A percentile compares a stretch with the other conserved stretches of the same genome.
phyloP scores from a whole-genome alignment of 2,329 filamentous ascomycete species.

The Parafenestella ontariensis region DNA sequence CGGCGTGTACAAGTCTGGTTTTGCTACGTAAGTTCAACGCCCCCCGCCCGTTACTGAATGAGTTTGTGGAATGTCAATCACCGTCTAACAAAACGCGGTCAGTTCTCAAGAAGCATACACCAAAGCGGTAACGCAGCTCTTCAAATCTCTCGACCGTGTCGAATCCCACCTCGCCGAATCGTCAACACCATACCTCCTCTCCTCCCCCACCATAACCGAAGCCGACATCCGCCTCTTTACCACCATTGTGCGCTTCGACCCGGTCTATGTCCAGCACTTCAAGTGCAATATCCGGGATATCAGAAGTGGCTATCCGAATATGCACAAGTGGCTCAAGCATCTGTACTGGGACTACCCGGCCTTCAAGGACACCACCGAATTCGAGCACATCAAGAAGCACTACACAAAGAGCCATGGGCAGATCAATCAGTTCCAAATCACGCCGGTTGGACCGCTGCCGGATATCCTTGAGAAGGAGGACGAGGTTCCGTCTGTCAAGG shows the following conservation, averaged over 20 bases:
- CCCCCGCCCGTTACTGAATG: not conserved
- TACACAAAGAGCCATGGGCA: slow-evolving; percentile 71
- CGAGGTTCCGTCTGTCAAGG: slow-evolving; percentile 70
- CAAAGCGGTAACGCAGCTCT: slow-evolving; percentile 55
- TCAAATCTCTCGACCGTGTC: slow-evolving; percentile 57
- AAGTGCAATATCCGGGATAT: slow-evolving; percentile 87
- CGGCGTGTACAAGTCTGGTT: slow-evolving; percentile 60
- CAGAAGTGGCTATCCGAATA: slow-evolving; percentile 78
- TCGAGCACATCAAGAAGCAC: slow-evolving; percentile 91
- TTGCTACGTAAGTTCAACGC: slow-evolving; percentile 55
- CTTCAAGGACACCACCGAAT: slow-evolving; percentile 84
- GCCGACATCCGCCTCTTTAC: slow-evolving; percentile 61
- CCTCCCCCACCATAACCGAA: slow-evolving; percentile 54
- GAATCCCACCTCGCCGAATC: slow-evolving; percentile 53
- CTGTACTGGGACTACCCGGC: slow-evolving; percentile 82
- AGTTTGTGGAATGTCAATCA: no score
- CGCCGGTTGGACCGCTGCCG: slow-evolving; percentile 83
- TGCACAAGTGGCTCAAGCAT: slow-evolving; percentile 82
- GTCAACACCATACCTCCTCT: slow-evolving; percentile 56
- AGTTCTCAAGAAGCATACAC: slow-evolving; percentile 59
- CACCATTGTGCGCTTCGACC: slow-evolving; percentile 68
- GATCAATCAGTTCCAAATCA: slow-evolving; percentile 74
- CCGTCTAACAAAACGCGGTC: no score
- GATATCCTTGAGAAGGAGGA: slow-evolving; percentile 79
- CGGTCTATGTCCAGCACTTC: slow-evolving; percentile 66